Conservation (phyloP, 164 flowering plant species). For the Nymphaea colorata region DNA sequence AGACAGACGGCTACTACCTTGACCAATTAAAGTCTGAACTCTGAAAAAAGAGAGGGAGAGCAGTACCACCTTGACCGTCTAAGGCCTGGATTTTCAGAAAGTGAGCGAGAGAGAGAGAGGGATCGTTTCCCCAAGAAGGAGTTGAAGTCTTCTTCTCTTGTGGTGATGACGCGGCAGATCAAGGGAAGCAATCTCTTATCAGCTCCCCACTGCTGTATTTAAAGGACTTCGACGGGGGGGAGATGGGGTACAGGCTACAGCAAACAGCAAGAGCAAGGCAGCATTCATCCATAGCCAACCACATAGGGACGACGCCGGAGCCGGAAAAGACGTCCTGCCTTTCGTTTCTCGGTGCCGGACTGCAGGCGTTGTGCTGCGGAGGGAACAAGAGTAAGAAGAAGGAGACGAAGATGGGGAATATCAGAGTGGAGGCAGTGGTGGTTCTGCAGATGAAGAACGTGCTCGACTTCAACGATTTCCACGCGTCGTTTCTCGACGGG, state of each 20-base stretch:
- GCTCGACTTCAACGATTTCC: conserved; percentile 47
- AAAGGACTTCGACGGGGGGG: no score
- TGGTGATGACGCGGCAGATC: no score
- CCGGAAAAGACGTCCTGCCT: no score
- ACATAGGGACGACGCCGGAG: no score
- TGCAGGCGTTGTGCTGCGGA: background rate
- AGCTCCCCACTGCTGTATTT: no score
- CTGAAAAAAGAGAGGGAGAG: background rate
- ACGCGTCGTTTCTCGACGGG: conserved; percentile 33
- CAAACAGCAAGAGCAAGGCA: background rate
- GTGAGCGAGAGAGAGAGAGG: background rate
- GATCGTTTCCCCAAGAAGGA: background rate
- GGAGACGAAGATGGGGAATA: background rate
- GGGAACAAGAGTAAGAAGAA: background rate
- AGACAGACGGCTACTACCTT: no score
- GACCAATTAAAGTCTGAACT: no score
- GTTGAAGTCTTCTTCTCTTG: no score
- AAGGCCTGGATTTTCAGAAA: no score
- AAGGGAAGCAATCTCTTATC: no score
- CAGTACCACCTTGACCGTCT: background rate
- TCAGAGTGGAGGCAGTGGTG: conserved; percentile 36
- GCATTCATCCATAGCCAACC: background rate
- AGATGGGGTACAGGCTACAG: background rate
- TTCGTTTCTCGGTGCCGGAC: background rate
- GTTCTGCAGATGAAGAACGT: conserved; percentile 72